Base-by-base conservation (phyloP, 768 basidiomycete species). In the Nevesoporus exiguus region DNA sequence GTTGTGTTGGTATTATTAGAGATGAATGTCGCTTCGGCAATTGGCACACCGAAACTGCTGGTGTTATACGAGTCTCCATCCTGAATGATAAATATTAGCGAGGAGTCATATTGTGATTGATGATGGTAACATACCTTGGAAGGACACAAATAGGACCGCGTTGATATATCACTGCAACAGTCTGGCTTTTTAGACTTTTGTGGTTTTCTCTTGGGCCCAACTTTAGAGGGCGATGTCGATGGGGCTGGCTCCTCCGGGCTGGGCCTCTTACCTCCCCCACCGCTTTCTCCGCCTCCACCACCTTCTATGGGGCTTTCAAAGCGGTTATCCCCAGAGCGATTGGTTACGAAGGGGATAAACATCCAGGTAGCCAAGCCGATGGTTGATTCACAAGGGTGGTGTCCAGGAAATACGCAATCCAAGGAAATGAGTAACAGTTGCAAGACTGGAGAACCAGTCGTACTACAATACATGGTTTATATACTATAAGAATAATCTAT, bases 41-140 rank as follows among this genome's bases (percentile, higher is more conserved):
- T 61, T 8, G 73, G 65, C 0, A 80, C 82, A 1, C 82, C 82
- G 7, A 79, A 76, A 29, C 82, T 76, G 47, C 73, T 76, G 3
- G 71, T 66, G 52, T 82, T 82, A 34, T 68, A 62, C 3, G 74
- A 59, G 31, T 65, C 44, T 24, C 79, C 80, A 57, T 81, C 81
- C 79, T 82, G 36, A 58, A 56, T 69, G 67, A 21, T 13, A 15
- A 19, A 13, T 14, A n/a, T 53, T 17, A 27, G 40, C 11, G 41
- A 42, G 39, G 31, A 2, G 1, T 25, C 8, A 7, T 1, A 8
- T 0, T 22, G 29, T 3, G 9, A 33, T 51, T 0, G 19, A 40
- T 24, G 2, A 34, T 11, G 3, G 17, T 0, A 22, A 47, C 58
- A 45, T 52, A 81, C 80, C 71, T 83, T 80, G 34, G 71, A 53